Percentiles rank a stretch among this genome's conserved stretches.
These are phyloP conservation scores for Xanthoconium stramineum DNA, from an alignment of 768 basidiomycete genomes.

Conservation along the genomic window DNA sequence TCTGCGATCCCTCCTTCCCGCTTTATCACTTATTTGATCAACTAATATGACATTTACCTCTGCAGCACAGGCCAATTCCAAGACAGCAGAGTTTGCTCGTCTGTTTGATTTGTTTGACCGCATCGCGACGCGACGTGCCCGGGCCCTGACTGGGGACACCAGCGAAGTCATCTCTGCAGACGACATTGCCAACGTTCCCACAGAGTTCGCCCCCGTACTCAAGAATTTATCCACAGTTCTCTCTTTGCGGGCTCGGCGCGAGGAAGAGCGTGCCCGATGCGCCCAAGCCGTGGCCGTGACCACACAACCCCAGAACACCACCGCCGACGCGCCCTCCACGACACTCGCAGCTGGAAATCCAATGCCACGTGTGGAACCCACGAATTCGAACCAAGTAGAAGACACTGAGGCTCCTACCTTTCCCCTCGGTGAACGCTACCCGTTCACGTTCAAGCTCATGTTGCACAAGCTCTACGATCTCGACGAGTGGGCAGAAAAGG, in stretches of 20 bases:
- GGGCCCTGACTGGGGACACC: constrained; percentile 17
- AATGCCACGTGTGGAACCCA: constrained; percentile 7
- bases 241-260: constrained; percentile 33
- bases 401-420: constrained; percentile 38
- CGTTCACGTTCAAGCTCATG: constrained; percentile 68
- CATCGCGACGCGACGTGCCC: constrained; percentile 44
- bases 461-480: constrained; percentile 60
- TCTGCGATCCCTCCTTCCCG: neutral
- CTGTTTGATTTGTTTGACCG: constrained; percentile 54
- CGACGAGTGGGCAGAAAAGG: constrained; percentile 57
- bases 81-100: constrained; percentile 49
- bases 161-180: constrained; percentile 27
- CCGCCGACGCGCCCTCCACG: constrained; percentile 15
- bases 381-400: constrained; percentile 20
- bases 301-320: constrained; percentile 23
- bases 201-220: constrained; percentile 31
- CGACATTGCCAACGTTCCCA: constrained; percentile 29
- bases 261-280: constrained; percentile 14
- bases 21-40: constrained; percentile 3
- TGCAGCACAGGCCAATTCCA: constrained; percentile 31
- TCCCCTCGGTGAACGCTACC: constrained; percentile 40
- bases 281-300: neutral
- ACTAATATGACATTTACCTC: constrained; percentile 19
- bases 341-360: neutral
- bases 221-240: constrained; percentile 36